These are phyloP conservation scores for Eucalyptus sp. DNA, from an alignment of 345 rosid genomes.

Conservation along the genomic window DNA sequence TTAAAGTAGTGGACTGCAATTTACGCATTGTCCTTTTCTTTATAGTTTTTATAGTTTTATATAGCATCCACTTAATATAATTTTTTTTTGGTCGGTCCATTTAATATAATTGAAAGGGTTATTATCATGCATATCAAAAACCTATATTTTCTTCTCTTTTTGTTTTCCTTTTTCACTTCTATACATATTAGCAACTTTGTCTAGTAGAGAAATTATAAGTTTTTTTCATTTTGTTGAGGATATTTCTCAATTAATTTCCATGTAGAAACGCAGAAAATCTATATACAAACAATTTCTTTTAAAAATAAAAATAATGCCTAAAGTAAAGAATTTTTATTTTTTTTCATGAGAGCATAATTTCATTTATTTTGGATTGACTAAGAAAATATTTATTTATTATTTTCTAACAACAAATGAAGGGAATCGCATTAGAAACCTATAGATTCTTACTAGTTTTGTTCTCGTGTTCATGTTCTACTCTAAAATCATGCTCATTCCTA, in stretches of 20 bases:
- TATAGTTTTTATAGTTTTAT: no score
- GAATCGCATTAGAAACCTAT: background rate
- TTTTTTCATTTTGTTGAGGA: no score
- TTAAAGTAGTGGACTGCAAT: background rate
- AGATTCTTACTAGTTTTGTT: no score
- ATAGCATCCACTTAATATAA: background rate
- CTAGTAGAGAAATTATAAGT: background rate
- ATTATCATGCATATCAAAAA: background rate
- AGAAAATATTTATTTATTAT: no score
- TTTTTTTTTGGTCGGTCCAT: no score
- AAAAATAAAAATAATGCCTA: background rate
- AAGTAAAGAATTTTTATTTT: background rate
- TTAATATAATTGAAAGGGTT: background rate
- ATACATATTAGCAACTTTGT: background rate
- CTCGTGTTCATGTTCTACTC: no score
- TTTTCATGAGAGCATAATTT: background rate
- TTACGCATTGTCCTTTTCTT: background rate
- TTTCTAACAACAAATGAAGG: background rate
- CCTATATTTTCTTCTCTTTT: no score
- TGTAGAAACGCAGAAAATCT: background rate
- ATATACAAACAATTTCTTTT: background rate
- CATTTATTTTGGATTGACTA: background rate
- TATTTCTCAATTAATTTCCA: background rate
- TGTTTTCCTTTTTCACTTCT: background rate
- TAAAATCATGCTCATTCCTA: no score